A percentile compares a stretch with the other conserved stretches of the same genome.
These are phyloP conservation scores for Trametes sp. DNA, from an alignment of 1,284 basidiomycete genomes.

Conservation along the genomic window DNA sequence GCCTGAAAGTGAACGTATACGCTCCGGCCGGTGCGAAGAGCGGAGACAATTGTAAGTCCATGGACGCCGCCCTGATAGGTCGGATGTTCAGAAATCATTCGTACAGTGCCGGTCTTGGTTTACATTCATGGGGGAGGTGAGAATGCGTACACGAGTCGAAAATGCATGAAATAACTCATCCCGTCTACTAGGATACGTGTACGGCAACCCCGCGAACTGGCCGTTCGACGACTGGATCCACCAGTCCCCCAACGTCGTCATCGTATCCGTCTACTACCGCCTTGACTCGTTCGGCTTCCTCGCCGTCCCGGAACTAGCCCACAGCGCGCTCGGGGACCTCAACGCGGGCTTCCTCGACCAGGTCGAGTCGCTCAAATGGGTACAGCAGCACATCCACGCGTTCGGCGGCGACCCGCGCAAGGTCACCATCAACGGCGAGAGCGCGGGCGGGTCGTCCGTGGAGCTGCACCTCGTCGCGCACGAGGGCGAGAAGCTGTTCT, in stretches of 20 bases:
- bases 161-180: background rate
- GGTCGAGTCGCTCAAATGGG: slow-evolving; percentile 66
- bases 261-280: slow-evolving; percentile 55
- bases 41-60: slow-evolving; percentile 41
- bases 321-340: slow-evolving; percentile 53
- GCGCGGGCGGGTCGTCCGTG: slow-evolving; percentile 64
- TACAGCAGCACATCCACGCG: slow-evolving; percentile 61
- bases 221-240: slow-evolving; percentile 51
- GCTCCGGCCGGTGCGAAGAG: slow-evolving; percentile 43
- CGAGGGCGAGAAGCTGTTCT: slow-evolving; percentile 51
- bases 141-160: background rate
- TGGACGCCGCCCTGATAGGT: background rate
- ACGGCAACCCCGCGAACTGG: slow-evolving; percentile 61
- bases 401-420: slow-evolving; percentile 68
- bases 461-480: slow-evolving; percentile 62
- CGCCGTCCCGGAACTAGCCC: slow-evolving; percentile 50
- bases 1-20: slow-evolving; percentile 53
- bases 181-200: slow-evolving; percentile 52
- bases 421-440: slow-evolving; percentile 71
- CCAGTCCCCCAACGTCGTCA: slow-evolving; percentile 48
- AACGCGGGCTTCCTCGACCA: slow-evolving; percentile 73
- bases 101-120: slow-evolving; percentile 64
- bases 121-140: slow-evolving; percentile 73
- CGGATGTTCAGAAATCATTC: background rate
- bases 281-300: slow-evolving; percentile 54